Evolutionary conservation across 345 rosid species (phyloP), one percentile per base, ranked within the genome.

Genomic region (Excoecaria cochinchinensis): DNA sequence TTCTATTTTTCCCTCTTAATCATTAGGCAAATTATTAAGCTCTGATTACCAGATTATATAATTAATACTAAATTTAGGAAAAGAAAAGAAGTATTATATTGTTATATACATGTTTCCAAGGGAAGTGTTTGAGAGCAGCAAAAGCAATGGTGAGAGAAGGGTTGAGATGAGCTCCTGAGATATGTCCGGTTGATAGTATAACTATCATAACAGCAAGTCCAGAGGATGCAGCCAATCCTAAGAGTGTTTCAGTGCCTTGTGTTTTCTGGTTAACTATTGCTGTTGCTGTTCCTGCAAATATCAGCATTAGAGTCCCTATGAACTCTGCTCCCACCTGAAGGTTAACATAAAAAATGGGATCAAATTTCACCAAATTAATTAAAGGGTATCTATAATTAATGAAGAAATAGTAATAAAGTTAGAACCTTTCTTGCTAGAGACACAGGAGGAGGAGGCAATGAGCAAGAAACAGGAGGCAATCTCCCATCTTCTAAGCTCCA

Each of bases 101-200:
- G 39, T 16, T 4, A 0, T n/a, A 6, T 84, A 89, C 90, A 46
- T 89, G 86, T 80, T 85, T 92, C 98, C 97, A 90, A 38, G 92
- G 94, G 74, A 94, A 94, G 82, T 89, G 92, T 69, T 85, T 89
- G 40, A 90, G 82, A 25, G 96, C 91, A 72, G 98, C 92, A 77
- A 89, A 92, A 60, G 90, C 80, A 72, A 90, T 85, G 77, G 98
- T 92, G 65, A 94, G 5, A 17, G 94, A 80, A 8, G 96, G 97
- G 75, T 94, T 94, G 57, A 92, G 96, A 84, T 94, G 96, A 14
- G 98, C 98, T 19, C 98, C 96, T 4, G 94, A 94, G 80, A 94
- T 92, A 77, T 94, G 98, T 48, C 97, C 94, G 2, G 93, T 90
- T 3, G 97, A 82, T 13, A 90, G 79, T 36, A 94, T 92, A 47